These are phyloP conservation scores for Lomentospora prolificans DNA, from an alignment of 2,329 filamentous ascomycete genomes.

Conservation along the genomic window DNA sequence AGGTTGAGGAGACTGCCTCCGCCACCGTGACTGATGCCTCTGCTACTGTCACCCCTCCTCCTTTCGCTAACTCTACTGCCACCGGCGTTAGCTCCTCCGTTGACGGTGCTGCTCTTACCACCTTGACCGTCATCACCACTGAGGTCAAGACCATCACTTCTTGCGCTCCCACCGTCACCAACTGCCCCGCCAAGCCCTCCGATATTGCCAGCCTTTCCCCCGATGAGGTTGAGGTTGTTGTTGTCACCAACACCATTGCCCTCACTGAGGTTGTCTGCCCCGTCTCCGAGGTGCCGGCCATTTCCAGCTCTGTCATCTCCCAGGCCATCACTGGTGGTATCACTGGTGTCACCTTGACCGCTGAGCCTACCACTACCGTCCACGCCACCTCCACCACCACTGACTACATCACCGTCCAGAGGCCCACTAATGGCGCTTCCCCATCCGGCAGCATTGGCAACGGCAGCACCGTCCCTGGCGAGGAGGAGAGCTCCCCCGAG, in stretches of 20 bases:
- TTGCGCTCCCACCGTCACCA: constrained; percentile 45
- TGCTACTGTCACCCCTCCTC: constrained; percentile 16
- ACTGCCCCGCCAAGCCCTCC: constrained; percentile 35
- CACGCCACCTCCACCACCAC: constrained; percentile 27
- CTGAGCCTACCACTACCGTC: constrained; percentile 10
- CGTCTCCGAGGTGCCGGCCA: constrained; percentile 28
- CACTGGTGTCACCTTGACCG: constrained; percentile 25
- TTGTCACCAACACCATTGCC: constrained; percentile 28
- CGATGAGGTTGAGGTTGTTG: constrained; percentile 21
- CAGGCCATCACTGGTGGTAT: constrained; percentile 25
- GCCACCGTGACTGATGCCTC: constrained; percentile 5
- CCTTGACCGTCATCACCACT: constrained; percentile 41
- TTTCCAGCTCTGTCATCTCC: constrained; percentile 29
- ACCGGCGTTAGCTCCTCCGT: constrained; percentile 14
- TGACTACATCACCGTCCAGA: constrained; percentile 23
- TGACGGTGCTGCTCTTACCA: constrained; percentile 21
- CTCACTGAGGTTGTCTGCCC: constrained; percentile 36
- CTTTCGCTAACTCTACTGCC: constrained; percentile 18
- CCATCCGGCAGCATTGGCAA: constrained; percentile 16
- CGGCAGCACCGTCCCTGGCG: constrained; percentile 4
- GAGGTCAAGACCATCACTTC: constrained; percentile 48
- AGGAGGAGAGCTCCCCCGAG: constrained; percentile 5
- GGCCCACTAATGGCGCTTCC: constrained; percentile 6
- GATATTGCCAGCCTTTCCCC: constrained; percentile 25
- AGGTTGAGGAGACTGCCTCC: not conserved